Percentiles rank a stretch among this genome's conserved stretches.
Evolutionary conservation across 1,284 basidiomycete genomes (phyloP).

Genomic region (Boletus chippewaensis): DNA sequence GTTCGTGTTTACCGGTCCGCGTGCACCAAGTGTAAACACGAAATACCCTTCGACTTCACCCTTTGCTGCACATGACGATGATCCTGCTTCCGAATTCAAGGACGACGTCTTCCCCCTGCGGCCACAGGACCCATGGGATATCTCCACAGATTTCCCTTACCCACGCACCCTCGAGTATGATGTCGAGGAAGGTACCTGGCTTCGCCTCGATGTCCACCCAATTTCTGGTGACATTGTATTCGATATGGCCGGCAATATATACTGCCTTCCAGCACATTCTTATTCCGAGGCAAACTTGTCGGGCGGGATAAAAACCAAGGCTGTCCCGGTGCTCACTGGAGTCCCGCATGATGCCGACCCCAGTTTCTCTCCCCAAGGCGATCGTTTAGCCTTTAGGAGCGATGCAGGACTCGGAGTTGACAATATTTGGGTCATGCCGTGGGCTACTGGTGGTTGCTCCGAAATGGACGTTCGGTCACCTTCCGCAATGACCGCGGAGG

Average conservation of each 20-base stretch:
- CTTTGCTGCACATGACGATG: conserved; percentile 15
- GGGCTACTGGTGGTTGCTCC: conserved; percentile 48
- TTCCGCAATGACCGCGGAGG: conserved; percentile 17
- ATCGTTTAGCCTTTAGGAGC: conserved; percentile 55
- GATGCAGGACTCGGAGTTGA: conserved; percentile 66
- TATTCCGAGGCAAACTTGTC: conserved; percentile 28
- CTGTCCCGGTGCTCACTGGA: conserved; percentile 37
- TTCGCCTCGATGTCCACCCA: conserved; percentile 65
- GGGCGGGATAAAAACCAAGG: conserved; percentile 16
- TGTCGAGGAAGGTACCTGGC: conserved; percentile 66
- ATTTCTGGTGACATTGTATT: conserved; percentile 64
- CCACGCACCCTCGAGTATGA: conserved; percentile 59
- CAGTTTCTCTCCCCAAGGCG: conserved; percentile 61
- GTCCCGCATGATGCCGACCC: conserved; percentile 66
- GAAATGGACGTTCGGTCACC: conserved; percentile 47
- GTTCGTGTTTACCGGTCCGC: conserved; percentile 1
- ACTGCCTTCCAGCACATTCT: conserved; percentile 50
- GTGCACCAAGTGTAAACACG: not conserved
- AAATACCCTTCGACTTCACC: conserved; percentile 5
- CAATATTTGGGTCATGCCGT: conserved; percentile 65
- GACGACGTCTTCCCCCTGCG: conserved; percentile 63
- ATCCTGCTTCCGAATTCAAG: conserved; percentile 43
- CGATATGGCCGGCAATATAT: conserved; percentile 68
- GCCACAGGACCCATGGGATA: conserved; percentile 62
- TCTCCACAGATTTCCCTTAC: conserved; percentile 69